phyloP scores from a whole-genome alignment of 768 basidiomycete species.

The Trametes sanguinea region DNA sequence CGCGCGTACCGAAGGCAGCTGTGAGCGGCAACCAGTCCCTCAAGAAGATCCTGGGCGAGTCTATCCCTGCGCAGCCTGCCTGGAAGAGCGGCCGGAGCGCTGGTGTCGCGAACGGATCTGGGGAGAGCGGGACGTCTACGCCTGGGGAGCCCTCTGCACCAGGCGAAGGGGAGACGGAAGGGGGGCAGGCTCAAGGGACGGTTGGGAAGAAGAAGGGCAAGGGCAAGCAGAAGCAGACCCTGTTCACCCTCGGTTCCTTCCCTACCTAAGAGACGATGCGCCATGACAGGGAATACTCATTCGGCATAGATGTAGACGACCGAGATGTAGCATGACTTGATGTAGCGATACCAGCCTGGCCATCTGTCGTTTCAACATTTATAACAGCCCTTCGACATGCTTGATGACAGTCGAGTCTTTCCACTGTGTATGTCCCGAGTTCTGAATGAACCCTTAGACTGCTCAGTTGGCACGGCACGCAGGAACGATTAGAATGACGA shows the following conservation, averaged over 20 bases:
- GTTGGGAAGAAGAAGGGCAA: conserved; percentile 74
- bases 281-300: neutral
- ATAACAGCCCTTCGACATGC: neutral
- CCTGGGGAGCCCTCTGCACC: conserved; percentile 15
- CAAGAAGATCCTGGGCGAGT: conserved; percentile 64
- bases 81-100: conserved; percentile 28
- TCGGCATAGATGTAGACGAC: neutral
- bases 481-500: neutral
- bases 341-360: neutral
- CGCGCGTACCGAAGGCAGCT: conserved; percentile 43
- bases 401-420: too few species aligned
- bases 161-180: conserved; percentile 13
- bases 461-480: neutral
- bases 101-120: neutral
- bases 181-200: conserved; percentile 20
- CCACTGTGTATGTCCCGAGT: too few species aligned
- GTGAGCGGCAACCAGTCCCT: conserved; percentile 68
- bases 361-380: neutral
- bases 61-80: conserved; percentile 35
- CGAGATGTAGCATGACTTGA: neutral
- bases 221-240: conserved; percentile 81
- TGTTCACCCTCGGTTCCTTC: conserved; percentile 67
- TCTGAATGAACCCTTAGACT: too few species aligned
- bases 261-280: conserved; percentile 32
- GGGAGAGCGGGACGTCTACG: conserved; percentile 16